Evolutionary conservation across 352 stramenopile species (phyloP), one percentile per base, ranked within the genome.

Genomic region (Globisporangium mamillatum): DNA sequence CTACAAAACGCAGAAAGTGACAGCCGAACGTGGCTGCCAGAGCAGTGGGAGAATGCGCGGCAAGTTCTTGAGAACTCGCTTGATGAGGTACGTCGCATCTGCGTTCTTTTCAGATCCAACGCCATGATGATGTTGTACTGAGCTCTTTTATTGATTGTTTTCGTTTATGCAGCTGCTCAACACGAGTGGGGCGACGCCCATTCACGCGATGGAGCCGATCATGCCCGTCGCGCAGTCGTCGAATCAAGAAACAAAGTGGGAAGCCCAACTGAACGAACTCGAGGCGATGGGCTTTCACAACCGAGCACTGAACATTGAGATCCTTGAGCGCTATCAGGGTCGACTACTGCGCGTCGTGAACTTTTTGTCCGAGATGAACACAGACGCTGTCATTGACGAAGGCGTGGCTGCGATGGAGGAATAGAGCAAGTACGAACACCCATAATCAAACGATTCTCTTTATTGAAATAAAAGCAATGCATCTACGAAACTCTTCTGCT

Each of bases 331-430:
- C 41, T 95, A 96, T 68, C 87, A 94, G 66, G 87, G 87, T 14
- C 82, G 89, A 1, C 65, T 96, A 61, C 68, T 94, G 32, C 82
- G 87, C n/a, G 87, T 94, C 3, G 86, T 96, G 34, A 95, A 94
- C 54, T 91, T 82, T 59, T 68, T 96, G 58, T 93, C 87, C 9
- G 87, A 94, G 69, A 74, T 92, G 69, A 64, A 59, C 27, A 58
- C 71, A 32, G 60, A 60, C 52, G 48, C 52, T 48, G 63, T 57
- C 27, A 69, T 56, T 14, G 66, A 53, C 6, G 36, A 54, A 32
- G 66, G 60, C 9, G 60, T 85, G 32, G 68, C 71, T 8, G 72
- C 80, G 44, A 81, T 84, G 73, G 72, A 86, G 58, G 74, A 86
- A 24, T 88, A 71, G 69, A 41, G 10, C 34, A 48, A 48, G 24